Base-by-base conservation (phyloP, 352 stramenopile species). In the Globisporangium irregulare region DNA sequence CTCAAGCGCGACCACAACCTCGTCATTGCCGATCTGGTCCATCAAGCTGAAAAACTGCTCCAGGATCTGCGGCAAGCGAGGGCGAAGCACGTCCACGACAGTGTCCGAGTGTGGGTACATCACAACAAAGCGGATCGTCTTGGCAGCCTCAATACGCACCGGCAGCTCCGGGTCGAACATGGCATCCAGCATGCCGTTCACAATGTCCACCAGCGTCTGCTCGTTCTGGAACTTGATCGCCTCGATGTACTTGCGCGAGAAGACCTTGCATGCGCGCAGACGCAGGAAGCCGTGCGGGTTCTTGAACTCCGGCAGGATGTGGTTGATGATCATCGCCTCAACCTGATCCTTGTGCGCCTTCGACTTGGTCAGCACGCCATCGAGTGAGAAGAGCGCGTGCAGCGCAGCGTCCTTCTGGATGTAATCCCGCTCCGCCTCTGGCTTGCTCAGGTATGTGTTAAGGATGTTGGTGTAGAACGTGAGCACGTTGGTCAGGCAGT, bases 21-120 rank as follows among this genome's bases (percentile, higher is more conserved):
- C 95, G 76, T 99, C 97, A 66, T 98, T 98, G n/a, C 96, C 96
- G 68, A 99, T 99, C 78, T 99, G 94, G 71, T 98, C 96, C 97
- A 99, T 99, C 46, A 99, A 97, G 54, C 89, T 91, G 79, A 99
- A 99, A 77, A 99, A 99, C 75, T 98, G 94, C 71, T 98, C 94
- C 55, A 99, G 80, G 46, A 99, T 95, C 70, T 98, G 89, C 25
- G 95, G 95, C 41, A 99, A 74, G 12, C 98, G 88, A 4, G 96
- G 95, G 20, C 97, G 85, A 38, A 99, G 75, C 41, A 93, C 84
- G 24, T 95, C 84, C 22, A 95, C 73, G 7, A 92, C 84, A 3
- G 82, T 89, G 68, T 92, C 78, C 65, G 86, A 93, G 78, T 94
- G 84, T 56, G 86, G 85, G 72, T 94, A 94, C 84, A 91, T 91